These are phyloP conservation scores for Purshia tridentata DNA, from an alignment of 306 rosid genomes.

Conservation along the genomic window DNA sequence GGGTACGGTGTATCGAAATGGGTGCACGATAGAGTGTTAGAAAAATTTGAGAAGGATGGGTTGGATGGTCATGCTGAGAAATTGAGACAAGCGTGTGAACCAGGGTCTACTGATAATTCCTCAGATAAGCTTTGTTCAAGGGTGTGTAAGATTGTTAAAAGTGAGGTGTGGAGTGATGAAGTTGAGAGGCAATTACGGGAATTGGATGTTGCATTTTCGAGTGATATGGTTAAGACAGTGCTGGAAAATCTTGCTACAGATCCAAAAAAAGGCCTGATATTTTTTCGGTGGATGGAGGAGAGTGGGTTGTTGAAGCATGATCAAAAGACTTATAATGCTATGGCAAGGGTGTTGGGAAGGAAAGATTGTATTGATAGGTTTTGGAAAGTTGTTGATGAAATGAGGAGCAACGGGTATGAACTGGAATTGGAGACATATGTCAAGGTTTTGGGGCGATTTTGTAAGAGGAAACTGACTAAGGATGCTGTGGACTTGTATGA, in stretches of 20 bases:
- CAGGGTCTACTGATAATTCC: conserved; percentile 38
- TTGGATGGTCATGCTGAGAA: conserved; percentile 44
- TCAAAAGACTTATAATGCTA: conserved; percentile 53
- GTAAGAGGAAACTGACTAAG: conserved; percentile 56
- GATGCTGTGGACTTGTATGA: conserved; percentile 79
- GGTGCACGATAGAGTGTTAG: conserved; percentile 42
- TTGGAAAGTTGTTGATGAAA: conserved; percentile 74
- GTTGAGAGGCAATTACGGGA: conserved; percentile 54
- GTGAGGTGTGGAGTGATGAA: conserved; percentile 64
- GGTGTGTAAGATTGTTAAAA: conserved; percentile 55
- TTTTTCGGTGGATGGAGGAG: conserved; percentile 85
- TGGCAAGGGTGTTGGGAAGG: conserved; percentile 70
- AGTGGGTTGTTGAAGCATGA: conserved; percentile 66
- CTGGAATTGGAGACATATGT: conserved; percentile 57
- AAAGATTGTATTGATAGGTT: conserved; percentile 67
- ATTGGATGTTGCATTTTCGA: conserved; percentile 35
- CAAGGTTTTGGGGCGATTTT: conserved; percentile 63
- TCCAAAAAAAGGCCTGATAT: conserved; percentile 59
- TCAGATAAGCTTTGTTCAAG: conserved; percentile 36
- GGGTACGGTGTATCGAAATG: conserved; percentile 60
- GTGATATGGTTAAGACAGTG: conserved; percentile 44
- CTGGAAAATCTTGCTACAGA: conserved; percentile 56
- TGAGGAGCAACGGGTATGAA: conserved; percentile 54
- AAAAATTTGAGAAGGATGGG: conserved; percentile 49
- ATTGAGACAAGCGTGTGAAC: conserved; percentile 52